Evolutionary conservation across 345 rosid genomes (phyloP).

Genomic region (Zanthoxylum bungeanum): DNA sequence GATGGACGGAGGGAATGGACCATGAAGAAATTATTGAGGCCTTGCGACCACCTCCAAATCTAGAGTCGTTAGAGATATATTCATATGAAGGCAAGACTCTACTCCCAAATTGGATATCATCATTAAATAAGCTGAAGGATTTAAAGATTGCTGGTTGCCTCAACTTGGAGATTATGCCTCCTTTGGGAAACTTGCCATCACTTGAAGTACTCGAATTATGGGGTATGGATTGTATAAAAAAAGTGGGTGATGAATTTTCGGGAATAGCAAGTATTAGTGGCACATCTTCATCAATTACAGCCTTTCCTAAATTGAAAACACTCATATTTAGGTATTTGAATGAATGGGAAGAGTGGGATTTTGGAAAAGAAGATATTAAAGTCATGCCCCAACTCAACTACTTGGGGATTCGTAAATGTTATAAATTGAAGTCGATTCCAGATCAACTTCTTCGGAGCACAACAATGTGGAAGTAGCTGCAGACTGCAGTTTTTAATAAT

Average conservation of each 20-base stretch:
- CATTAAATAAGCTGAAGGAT: not conserved
- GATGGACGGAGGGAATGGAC: not conserved
- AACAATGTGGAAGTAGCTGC: not conserved
- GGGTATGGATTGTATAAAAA: not conserved
- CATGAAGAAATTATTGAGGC: not conserved
- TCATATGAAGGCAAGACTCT: not conserved
- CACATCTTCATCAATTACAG: not conserved
- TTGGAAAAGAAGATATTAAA: not conserved
- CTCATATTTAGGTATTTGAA: fast-evolving
- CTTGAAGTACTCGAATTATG: not conserved
- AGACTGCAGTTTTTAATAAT: too few relatives aligned
- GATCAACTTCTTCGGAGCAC: not conserved
- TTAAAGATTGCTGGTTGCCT: too few relatives aligned
- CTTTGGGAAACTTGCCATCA: not conserved
- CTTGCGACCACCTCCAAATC: not conserved
- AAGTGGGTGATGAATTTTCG: not conserved
- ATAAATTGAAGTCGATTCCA: not conserved
- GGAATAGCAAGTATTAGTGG: not conserved
- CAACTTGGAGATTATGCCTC: not conserved
- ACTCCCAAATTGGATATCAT: not conserved
- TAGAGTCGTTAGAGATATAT: not conserved
- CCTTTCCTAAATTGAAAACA: not conserved
- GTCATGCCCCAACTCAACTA: not conserved
- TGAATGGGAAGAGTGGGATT: not conserved
- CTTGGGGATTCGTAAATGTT: not conserved